These are phyloP conservation scores for Termitomyces bulborhizus DNA, from an alignment of 768 basidiomycete species.

Conservation along the genomic window DNA sequence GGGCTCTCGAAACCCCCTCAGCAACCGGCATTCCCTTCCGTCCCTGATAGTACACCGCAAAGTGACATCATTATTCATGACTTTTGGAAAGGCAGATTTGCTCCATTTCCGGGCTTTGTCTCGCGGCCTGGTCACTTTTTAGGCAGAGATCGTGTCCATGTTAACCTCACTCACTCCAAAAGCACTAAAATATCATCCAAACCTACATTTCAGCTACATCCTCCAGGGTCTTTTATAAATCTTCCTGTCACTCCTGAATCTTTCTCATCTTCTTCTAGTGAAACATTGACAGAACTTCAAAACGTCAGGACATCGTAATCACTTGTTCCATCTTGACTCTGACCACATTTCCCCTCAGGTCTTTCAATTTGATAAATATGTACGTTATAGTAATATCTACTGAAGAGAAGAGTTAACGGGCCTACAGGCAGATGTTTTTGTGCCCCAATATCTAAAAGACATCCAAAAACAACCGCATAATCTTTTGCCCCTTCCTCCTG, in stretches of 20 bases:
- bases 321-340: not conserved
- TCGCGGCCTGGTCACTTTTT: constrained; percentile 28
- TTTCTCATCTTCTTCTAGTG: constrained; percentile 1
- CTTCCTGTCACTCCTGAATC: constrained; percentile 6
- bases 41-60: not conserved
- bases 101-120: constrained; percentile 34
- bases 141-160: constrained; percentile 13
- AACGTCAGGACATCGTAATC: constrained; percentile 9
- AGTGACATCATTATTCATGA: constrained; percentile 21
- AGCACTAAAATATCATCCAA: constrained; percentile 4
- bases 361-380: constrained; percentile 40
- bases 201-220: constrained; percentile 11
- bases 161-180: constrained; percentile 14
- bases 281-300: constrained; percentile 2
- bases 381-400: constrained; percentile 12
- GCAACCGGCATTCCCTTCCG: not conserved
- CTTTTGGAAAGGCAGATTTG: constrained; percentile 36
- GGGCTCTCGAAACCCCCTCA: not conserved
- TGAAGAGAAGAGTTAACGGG: not conserved
- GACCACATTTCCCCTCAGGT: not conserved
- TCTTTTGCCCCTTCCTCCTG: constrained; percentile 33
- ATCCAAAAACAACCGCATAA: constrained; percentile 40
- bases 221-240: constrained; percentile 15
- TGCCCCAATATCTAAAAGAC: constrained; percentile 43
- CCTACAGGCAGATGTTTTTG: constrained; percentile 38